phyloP scores from a whole-genome alignment of 2,329 filamentous ascomycete genomes.

The Hymenoscyphus repandus region DNA sequence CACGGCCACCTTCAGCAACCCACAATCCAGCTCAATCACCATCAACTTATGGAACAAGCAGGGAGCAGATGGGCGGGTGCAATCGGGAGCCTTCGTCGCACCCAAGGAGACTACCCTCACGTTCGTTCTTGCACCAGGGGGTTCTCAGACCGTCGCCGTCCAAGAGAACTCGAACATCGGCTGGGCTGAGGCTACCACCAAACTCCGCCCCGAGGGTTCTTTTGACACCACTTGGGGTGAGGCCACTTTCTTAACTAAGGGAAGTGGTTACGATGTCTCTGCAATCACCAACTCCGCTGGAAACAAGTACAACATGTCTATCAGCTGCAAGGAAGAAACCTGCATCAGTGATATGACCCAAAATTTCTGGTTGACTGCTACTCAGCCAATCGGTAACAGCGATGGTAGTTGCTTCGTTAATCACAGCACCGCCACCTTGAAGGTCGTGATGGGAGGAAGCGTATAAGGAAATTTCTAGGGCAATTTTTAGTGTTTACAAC shows the following conservation, averaged over 20 bases:
- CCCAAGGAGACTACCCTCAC: slow-evolving; percentile 25
- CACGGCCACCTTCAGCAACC: slow-evolving; percentile 27
- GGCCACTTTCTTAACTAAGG: slow-evolving; percentile 21
- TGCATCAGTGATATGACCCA: slow-evolving; percentile 25
- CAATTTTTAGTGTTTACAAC: background rate
- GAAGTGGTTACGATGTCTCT: slow-evolving; percentile 29
- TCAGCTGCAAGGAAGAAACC: slow-evolving; percentile 21
- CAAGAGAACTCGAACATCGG: slow-evolving; percentile 24
- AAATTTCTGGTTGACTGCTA: slow-evolving; percentile 28
- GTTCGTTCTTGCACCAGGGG: slow-evolving; percentile 21
- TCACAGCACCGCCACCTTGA: slow-evolving; percentile 19
- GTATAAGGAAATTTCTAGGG: slow-evolving; percentile 7
- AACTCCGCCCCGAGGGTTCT: slow-evolving; percentile 12
- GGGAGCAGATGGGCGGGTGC: slow-evolving; percentile 8
- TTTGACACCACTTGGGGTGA: slow-evolving; percentile 28
- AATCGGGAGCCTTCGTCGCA: slow-evolving; percentile 24
- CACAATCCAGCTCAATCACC: slow-evolving; percentile 16
- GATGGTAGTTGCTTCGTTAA: slow-evolving; percentile 28
- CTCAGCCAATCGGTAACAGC: slow-evolving; percentile 22
- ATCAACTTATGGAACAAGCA: slow-evolving; percentile 30
- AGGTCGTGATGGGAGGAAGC: slow-evolving; percentile 25
- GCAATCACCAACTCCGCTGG: slow-evolving; percentile 27
- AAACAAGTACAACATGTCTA: slow-evolving; percentile 30
- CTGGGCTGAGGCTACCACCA: slow-evolving; percentile 17
- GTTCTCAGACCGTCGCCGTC: slow-evolving; percentile 25